phyloP scores from a whole-genome alignment of 139 green algal genomes.

The Axilococcus clingmanii region DNA sequence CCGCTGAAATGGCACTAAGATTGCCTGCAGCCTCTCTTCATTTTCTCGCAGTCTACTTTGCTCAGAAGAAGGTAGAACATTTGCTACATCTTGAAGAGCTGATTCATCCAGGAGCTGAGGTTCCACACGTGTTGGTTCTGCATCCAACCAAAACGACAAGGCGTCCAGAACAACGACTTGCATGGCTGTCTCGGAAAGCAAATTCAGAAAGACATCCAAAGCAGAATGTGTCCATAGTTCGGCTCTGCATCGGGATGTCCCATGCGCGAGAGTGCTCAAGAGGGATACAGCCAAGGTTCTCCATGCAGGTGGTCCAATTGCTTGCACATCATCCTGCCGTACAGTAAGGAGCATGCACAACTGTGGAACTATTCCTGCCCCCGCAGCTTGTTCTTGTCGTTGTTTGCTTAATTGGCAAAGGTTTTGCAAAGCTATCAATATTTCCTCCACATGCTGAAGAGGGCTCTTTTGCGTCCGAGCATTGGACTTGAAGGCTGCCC shows the following conservation, averaged over 20 bases:
- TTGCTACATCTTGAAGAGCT: conserved; percentile 39
- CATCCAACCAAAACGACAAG: conserved; percentile 55
- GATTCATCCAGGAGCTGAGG: conserved; percentile 37
- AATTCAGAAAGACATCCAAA: conserved; percentile 56
- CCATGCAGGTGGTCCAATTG: conserved; percentile 5
- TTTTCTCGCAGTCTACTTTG: conserved; percentile 2
- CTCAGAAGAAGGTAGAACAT: conserved; percentile 27
- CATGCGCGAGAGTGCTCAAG: conserved; percentile 54
- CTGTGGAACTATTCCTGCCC: conserved; percentile 38
- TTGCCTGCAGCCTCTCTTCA: conserved; percentile 20
- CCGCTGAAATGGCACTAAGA: conserved; percentile 25
- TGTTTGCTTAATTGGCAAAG: conserved; percentile 67
- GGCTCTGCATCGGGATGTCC: conserved; percentile 31
- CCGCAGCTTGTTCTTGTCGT: conserved; percentile 51
- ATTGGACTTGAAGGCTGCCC: conserved; percentile 1
- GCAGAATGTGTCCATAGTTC: conserved; percentile 48
- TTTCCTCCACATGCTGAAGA: conserved; percentile 4
- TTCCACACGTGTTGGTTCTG: conserved; percentile 55
- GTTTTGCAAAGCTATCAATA: conserved; percentile 61
- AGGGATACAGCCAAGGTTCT: conserved; percentile 44
- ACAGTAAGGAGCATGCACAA: conserved; percentile 18
- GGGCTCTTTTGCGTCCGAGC: too few relatives aligned
- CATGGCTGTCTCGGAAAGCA: conserved; percentile 45
- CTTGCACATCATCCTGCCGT: not conserved
- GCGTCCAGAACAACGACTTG: conserved; percentile 51